Base-by-base conservation (phyloP, 2,329 filamentous ascomycete genomes). In the Sphaerulina populicola region DNA sequence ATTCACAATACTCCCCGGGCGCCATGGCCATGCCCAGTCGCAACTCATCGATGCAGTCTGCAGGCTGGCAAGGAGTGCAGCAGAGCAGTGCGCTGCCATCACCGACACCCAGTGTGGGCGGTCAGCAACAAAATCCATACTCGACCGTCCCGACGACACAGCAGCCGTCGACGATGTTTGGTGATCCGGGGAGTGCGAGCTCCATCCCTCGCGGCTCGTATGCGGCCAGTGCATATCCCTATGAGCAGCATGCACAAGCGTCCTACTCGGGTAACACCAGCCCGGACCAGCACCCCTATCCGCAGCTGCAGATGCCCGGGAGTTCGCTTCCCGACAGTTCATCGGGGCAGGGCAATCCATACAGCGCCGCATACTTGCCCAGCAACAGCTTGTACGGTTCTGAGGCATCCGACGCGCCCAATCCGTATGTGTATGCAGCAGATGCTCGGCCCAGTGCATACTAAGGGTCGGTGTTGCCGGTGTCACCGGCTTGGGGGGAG, bases 101-200 rank as follows among this genome's bases (percentile, higher is more conserved):
- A 14, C 56, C 56, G 10, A 50, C 53, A 4, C 44, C 53, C n/a
- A 56, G 50, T 23, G 42, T 49, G 10, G 52, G 48, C 39, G 53
- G 50, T 40, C 45, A 49, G 38, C 53, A 55, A 30, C 56, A 53
- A 14, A 54, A 45, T 10, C 48, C 53, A 9, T 57, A 56, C 35
- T 48, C 53, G 6, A 47, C 31, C 6, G 31, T 35, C 4, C 31
- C 37, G 18, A 42, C 48, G 27, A 50, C 51, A 4, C 39, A 44
- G 10, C 56, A 55, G 39, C 53, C 51, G 11, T 52, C 52, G 9
- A 50, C 49, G 10, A 36, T 57, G 15, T 57, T 56, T 33, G 56
- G 56, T 42, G 56, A 55, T 45, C 50, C 56, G 5, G 56, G 56
- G n/a, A 44, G 53, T 21, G 51, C 48, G 21, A 57, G 47, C 43